Conservation (phyloP, 2,329 filamentous ascomycete genomes). For the Cordyceps militaris region DNA sequence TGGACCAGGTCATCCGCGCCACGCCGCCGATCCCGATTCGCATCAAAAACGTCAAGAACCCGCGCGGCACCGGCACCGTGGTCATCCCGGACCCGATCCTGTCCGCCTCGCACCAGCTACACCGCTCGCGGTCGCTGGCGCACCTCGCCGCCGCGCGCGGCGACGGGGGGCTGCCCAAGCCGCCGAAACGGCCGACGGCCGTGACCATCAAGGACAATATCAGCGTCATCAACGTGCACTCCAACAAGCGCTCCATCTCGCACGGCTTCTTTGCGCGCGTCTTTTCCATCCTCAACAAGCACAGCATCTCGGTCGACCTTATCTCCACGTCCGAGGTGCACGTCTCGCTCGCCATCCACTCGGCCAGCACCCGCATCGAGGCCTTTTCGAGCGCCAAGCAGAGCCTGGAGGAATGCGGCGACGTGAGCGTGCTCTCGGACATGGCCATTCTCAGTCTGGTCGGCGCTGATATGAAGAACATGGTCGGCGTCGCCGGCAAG, state of each 20-base stretch:
- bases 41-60: slow-evolving; percentile 90
- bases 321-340: slow-evolving; percentile 97
- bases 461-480: slow-evolving; percentile 94
- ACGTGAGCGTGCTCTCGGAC: slow-evolving; percentile 80
- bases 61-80: slow-evolving; percentile 68
- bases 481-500: slow-evolving; percentile 84
- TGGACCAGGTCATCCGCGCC: slow-evolving; percentile 92
- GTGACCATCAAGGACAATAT: slow-evolving; percentile 98
- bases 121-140: slow-evolving; percentile 32
- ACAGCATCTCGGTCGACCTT: slow-evolving; percentile 85
- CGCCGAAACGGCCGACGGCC: slow-evolving; percentile 71
- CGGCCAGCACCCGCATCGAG: slow-evolving; percentile 57
- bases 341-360: slow-evolving; percentile 93
- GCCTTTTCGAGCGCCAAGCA: slow-evolving; percentile 61
- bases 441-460: slow-evolving; percentile 97
- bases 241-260: slow-evolving; percentile 90
- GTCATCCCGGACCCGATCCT: slow-evolving; percentile 67
- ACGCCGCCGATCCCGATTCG: slow-evolving; percentile 71
- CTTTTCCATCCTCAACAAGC: slow-evolving; percentile 81
- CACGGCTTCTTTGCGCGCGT: slow-evolving; percentile 95
- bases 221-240: slow-evolving; percentile 95
- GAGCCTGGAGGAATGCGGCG: slow-evolving; percentile 73
- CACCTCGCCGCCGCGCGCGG: neutral
- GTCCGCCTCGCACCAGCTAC: slow-evolving; percentile 51
- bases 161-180: slow-evolving; percentile 37